A percentile compares a stretch with the other conserved stretches of the same genome.
phyloP scores from a whole-genome alignment of 192 early-diverging fungal species.

The Diversispora eburnea region DNA sequence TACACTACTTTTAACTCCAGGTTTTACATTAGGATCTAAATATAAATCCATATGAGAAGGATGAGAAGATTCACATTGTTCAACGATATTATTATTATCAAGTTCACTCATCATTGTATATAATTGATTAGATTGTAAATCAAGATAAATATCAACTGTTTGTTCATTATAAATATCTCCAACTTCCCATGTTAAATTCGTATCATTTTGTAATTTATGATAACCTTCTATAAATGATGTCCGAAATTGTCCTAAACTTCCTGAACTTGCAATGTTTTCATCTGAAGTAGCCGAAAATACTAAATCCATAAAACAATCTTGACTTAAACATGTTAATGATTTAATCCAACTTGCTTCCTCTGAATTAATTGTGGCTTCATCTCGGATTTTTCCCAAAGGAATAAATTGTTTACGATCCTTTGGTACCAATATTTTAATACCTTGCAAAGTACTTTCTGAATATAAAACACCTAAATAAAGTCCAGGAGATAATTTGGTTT shows the following conservation, averaged over 20 bases:
- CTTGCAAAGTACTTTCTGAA: constrained; percentile 43
- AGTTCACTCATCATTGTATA: constrained; percentile 29
- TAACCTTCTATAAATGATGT: constrained; percentile 24
- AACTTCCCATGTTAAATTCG: constrained; percentile 18
- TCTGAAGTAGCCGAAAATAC: constrained; percentile 12
- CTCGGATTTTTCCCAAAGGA: constrained; percentile 41
- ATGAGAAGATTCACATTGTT: not conserved
- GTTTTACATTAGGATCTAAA: constrained; percentile 6
- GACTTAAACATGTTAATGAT: constrained; percentile 30
- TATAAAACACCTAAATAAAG: constrained; percentile 49
- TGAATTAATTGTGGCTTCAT: constrained; percentile 30
- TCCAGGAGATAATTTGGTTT: constrained; percentile 40
- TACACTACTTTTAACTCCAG: not conserved
- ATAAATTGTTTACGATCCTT: constrained; percentile 42
- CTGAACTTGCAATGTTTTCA: not conserved
- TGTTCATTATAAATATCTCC: constrained; percentile 27
- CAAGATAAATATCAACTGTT: constrained; percentile 28
- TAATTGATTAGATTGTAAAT: constrained; percentile 30
- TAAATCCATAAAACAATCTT: constrained; percentile 30
- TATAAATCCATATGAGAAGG: not conserved
- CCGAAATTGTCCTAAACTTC: constrained; percentile 25
- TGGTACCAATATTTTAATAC: constrained; percentile 43
- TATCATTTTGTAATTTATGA: constrained; percentile 26
- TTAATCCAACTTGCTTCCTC: constrained; percentile 47
- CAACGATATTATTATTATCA: constrained; percentile 18